Percentiles rank a stretch among this genome's conserved stretches.
These are phyloP conservation scores for Wickerhamiella alocasiicola DNA, from an alignment of 805 yeast species.

Conservation along the genomic window DNA sequence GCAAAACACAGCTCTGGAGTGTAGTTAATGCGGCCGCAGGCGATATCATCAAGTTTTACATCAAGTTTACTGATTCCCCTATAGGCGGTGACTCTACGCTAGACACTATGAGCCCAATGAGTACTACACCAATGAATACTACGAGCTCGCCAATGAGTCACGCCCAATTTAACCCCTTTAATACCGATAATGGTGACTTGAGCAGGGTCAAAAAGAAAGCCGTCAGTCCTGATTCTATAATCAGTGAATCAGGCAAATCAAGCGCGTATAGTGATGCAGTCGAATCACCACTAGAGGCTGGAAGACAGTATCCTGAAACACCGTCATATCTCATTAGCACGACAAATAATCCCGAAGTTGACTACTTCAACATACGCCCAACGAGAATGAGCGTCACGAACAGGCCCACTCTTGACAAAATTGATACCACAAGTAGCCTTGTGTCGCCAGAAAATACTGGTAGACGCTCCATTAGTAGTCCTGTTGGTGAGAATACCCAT, in stretches of 20 bases:
- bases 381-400: slow-evolving; percentile 4
- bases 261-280: slow-evolving; percentile 16
- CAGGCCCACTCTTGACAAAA: too few species aligned
- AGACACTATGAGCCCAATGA: too few species aligned
- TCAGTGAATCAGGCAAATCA: slow-evolving; percentile 1
- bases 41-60: slow-evolving; percentile 20
- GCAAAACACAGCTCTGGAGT: slow-evolving; percentile 21
- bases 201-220: too few species aligned
- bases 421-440: too few species aligned
- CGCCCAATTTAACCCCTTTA: too few species aligned
- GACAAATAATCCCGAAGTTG: slow-evolving; percentile 3
- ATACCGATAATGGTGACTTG: too few species aligned
- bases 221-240: background rate
- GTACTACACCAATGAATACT: too few species aligned
- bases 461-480: slow-evolving; percentile 2
- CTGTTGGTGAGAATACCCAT: background rate
- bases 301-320: slow-evolving; percentile 11
- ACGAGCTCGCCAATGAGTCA: too few species aligned
- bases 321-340: slow-evolving; percentile 11
- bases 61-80: too few species aligned
- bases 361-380: slow-evolving; percentile 11
- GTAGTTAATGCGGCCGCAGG: slow-evolving; percentile 21
- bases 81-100: too few species aligned
- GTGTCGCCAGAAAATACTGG: too few species aligned
- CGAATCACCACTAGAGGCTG: slow-evolving; percentile 9